Percentiles rank a stretch among this genome's conserved stretches.
Conservation (phyloP, 2,329 filamentous ascomycete genomes). For the Fusarium sp. region DNA sequence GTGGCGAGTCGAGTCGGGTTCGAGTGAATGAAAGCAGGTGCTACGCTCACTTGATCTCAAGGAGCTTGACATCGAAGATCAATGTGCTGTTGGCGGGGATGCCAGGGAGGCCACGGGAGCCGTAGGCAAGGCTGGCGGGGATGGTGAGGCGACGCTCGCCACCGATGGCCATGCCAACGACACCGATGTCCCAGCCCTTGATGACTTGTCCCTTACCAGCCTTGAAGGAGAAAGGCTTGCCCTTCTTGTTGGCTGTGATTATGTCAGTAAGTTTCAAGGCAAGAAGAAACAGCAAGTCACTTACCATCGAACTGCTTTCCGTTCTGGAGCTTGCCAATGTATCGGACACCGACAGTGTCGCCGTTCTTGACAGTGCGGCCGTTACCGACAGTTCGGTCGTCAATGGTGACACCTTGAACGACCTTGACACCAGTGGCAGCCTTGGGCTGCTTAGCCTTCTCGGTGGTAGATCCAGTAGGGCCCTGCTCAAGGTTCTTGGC, state of each 20-base stretch:
- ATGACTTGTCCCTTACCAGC: constrained; percentile 95
- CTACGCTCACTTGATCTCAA: constrained; percentile 80
- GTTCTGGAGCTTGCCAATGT: constrained; percentile 96
- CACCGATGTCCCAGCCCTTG: constrained; percentile 97
- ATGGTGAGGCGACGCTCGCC: constrained; percentile 94
- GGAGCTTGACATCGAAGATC: constrained; percentile 90
- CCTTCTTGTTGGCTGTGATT: constrained; percentile 91
- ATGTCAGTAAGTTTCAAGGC: constrained; percentile 41
- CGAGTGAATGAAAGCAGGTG: constrained; percentile 13
- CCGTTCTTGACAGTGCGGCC: constrained; percentile 91
- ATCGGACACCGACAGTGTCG: constrained; percentile 91
- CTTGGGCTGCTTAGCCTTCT: constrained; percentile 58
- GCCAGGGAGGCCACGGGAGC: constrained; percentile 82
- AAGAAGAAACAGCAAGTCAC: constrained; percentile 52
- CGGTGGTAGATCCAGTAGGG: constrained; percentile 79
- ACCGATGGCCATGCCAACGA: constrained; percentile 91
- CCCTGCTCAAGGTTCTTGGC: constrained; percentile 99
- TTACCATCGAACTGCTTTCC: constrained; percentile 95
- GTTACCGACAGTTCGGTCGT: constrained; percentile 92
- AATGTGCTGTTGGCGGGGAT: constrained; percentile 94
- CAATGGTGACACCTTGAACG: constrained; percentile 89
- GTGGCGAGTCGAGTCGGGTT: constrained; percentile 28
- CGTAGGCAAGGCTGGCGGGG: constrained; percentile 89
- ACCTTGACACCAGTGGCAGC: constrained; percentile 77
- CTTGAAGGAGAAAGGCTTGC: constrained; percentile 97